Percentiles rank a stretch among this genome's conserved stretches.
phyloP scores from a whole-genome alignment of 192 early-diverging fungal species.

The Pilaira anomala region DNA sequence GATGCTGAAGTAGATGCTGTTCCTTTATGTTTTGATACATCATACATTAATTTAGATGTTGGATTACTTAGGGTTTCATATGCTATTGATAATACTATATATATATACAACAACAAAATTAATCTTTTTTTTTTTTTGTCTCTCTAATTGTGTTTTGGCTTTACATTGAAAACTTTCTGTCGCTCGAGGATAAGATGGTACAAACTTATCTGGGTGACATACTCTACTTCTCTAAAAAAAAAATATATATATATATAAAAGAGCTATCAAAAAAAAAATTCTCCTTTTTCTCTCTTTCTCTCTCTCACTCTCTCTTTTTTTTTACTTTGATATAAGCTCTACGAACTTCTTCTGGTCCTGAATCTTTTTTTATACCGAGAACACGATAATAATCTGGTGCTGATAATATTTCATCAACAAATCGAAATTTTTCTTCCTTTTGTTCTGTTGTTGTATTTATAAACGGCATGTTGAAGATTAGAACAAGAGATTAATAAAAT shows the following conservation, averaged over 20 bases:
- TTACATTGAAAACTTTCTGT: slow-evolving; percentile 58
- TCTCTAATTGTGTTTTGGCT: too few species aligned
- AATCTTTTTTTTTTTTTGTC: background rate
- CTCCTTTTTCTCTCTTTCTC: too few species aligned
- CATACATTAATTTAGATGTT: slow-evolving; percentile 50
- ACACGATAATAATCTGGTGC: slow-evolving; percentile 50
- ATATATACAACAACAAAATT: too few species aligned
- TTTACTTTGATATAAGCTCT: slow-evolving; percentile 44
- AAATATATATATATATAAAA: slow-evolving; percentile 8
- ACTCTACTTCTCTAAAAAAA: slow-evolving; percentile 45
- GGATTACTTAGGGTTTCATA: slow-evolving; percentile 58
- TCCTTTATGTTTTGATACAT: slow-evolving; percentile 39
- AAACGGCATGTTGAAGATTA: background rate
- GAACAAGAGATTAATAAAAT: background rate
- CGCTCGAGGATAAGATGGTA: slow-evolving; percentile 50
- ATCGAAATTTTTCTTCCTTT: slow-evolving; percentile 30
- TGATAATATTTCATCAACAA: slow-evolving; percentile 49
- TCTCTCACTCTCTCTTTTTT: too few species aligned
- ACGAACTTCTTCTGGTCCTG: slow-evolving; percentile 47
- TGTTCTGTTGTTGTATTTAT: slow-evolving; percentile 7
- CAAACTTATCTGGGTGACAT: slow-evolving; percentile 58
- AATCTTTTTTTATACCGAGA: slow-evolving; percentile 40
- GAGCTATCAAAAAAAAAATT: background rate
- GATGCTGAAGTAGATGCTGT: background rate
- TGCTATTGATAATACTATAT: slow-evolving; percentile 47